Conservation (phyloP, 345 rosid species). For the Reutealis trisperma region DNA sequence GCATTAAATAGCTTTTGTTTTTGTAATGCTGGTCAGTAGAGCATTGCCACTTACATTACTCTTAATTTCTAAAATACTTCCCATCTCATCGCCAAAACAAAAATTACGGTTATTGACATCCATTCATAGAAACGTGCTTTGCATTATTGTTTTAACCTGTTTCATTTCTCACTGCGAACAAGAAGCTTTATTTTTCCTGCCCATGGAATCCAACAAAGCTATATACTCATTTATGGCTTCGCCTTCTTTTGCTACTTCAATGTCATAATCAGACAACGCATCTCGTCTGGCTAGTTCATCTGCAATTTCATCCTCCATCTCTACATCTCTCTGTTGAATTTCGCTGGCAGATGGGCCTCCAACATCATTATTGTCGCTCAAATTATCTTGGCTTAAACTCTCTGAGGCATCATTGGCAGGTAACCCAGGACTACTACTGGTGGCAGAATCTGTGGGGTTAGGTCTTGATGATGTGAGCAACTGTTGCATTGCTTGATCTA, state of each 20-base stretch:
- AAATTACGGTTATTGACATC: neutral
- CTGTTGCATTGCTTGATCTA: constrained; percentile 53
- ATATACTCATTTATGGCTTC: constrained; percentile 71
- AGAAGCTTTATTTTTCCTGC: constrained; percentile 24
- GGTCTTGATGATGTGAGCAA: constrained; percentile 42
- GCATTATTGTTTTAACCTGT: neutral
- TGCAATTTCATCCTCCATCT: constrained; percentile 75
- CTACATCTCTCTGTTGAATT: constrained; percentile 56
- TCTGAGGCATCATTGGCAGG: constrained; percentile 8
- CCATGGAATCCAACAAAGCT: constrained; percentile 52
- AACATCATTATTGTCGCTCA: constrained; percentile 18
- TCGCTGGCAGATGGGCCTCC: constrained; percentile 27
- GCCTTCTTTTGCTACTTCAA: constrained; percentile 68
- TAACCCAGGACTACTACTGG: constrained; percentile 18
- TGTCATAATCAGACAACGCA: constrained; percentile 73
- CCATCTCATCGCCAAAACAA: neutral
- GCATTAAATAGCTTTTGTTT: neutral
- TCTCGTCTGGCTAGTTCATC: constrained; percentile 53
- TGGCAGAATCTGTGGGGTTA: constrained; percentile 23
- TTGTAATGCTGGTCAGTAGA: neutral
- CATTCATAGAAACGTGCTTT: constrained; percentile 9
- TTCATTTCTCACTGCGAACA: constrained; percentile 14
- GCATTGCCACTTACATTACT: neutral
- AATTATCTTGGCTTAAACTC: constrained; percentile 8
- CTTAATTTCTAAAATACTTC: neutral